A percentile compares a stretch with the other conserved stretches of the same genome.
Evolutionary conservation across 108 stramenopile genomes (phyloP).

Genomic region (Nitzschia putrida): DNA sequence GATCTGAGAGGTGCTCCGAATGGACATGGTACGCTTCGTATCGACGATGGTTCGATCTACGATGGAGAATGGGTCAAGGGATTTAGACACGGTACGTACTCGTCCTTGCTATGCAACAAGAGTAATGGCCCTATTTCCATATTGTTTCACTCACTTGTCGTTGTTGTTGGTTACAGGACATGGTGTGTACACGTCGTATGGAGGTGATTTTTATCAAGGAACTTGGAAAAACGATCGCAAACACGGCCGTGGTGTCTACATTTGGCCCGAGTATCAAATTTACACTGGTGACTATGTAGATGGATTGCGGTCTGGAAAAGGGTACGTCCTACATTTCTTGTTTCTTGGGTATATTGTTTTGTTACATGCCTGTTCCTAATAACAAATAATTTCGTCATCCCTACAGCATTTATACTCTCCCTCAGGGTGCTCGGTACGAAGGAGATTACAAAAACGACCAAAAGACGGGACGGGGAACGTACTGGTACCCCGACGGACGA

Average conservation of each 20-base stretch:
- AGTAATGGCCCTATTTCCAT: background rate
- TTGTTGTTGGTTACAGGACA: conserved; percentile 15
- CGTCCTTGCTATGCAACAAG: background rate
- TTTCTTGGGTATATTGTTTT: too few relatives aligned
- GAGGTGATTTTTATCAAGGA: conserved; percentile 50
- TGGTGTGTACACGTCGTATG: conserved; percentile 45
- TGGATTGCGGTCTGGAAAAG: conserved; percentile 43
- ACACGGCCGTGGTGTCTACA: conserved; percentile 43
- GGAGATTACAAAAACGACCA: conserved; percentile 46
- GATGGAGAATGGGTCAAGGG: conserved; percentile 48
- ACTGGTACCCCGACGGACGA: conserved; percentile 52
- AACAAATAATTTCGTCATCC: too few relatives aligned
- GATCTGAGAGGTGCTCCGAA: conserved; percentile 40
- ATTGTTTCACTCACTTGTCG: background rate
- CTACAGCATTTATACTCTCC: conserved; percentile 40
- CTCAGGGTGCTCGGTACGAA: conserved; percentile 40
- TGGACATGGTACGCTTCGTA: conserved; percentile 45
- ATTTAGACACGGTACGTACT: conserved; percentile 25
- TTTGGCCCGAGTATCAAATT: conserved; percentile 47
- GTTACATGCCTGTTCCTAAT: too few relatives aligned
- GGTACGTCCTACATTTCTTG: conserved; percentile 16
- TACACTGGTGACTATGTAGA: conserved; percentile 43
- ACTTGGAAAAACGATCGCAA: conserved; percentile 28
- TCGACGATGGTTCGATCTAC: conserved; percentile 47
- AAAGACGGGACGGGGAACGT: conserved; percentile 36